A percentile compares a stretch with the other conserved stretches of the same genome.
Evolutionary conservation across 2,329 filamentous ascomycete species (phyloP).

Genomic region (Cadophora gregata): DNA sequence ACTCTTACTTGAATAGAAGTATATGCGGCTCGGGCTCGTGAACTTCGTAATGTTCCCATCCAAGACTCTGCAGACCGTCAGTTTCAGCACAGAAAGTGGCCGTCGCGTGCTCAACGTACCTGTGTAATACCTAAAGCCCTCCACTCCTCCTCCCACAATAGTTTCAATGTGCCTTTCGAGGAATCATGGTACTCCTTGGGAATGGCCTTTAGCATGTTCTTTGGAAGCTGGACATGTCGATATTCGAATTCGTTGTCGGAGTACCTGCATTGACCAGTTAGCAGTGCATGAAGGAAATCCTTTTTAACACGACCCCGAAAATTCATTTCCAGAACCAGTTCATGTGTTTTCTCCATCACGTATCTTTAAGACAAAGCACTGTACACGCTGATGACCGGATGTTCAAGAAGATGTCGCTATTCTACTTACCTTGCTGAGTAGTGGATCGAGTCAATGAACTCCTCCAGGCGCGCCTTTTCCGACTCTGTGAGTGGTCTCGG

Average conservation of each 20-base stretch:
- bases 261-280: constrained; percentile 66
- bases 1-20: constrained; percentile 90
- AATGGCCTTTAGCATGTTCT: constrained; percentile 97
- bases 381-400: background rate
- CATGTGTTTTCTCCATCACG: background rate
- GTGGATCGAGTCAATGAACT: constrained; percentile 92
- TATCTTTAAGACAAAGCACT: background rate
- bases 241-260: constrained; percentile 94
- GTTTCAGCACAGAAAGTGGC: background rate
- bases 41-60: constrained; percentile 99
- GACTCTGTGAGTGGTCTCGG: constrained; percentile 80
- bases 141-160: constrained; percentile 99
- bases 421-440: constrained; percentile 83
- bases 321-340: background rate
- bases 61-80: constrained; percentile 73
- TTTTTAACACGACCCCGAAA: background rate
- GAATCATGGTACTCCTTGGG: constrained; percentile 93
- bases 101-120: constrained; percentile 56
- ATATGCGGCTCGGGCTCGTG: constrained; percentile 99
- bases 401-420: background rate
- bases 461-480: constrained; percentile 84
- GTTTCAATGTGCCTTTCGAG: constrained; percentile 88
- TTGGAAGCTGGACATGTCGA: constrained; percentile 95
- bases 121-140: constrained; percentile 95
- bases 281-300: constrained; percentile 15